Percentiles rank a stretch among this genome's conserved stretches.
Evolutionary conservation across 2,329 filamentous ascomycete species (phyloP).

Genomic region (Trichoderma afroharzianum): DNA sequence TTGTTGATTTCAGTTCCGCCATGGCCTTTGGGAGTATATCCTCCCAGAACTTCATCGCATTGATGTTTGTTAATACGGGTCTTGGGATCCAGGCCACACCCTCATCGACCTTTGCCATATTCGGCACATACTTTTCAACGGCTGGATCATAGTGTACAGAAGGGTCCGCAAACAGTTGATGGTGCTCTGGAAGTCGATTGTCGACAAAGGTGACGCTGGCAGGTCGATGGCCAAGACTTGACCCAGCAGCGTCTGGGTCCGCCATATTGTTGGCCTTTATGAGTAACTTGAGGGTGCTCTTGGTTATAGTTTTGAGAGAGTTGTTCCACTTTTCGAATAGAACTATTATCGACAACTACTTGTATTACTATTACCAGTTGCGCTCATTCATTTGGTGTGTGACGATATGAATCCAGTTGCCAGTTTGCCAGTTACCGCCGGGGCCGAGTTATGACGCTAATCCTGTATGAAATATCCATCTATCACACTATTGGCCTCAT

Average conservation of each 20-base stretch:
- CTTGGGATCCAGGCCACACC: neutral
- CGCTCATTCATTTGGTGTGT: neutral
- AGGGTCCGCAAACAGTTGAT: neutral
- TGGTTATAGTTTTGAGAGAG: neutral
- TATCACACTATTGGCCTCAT: neutral
- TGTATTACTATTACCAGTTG: neutral
- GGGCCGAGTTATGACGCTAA: neutral
- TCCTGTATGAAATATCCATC: neutral
- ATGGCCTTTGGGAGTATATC: neutral
- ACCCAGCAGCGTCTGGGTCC: neutral
- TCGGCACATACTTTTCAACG: neutral
- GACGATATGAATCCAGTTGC: neutral
- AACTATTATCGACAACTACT: neutral
- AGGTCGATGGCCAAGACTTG: neutral
- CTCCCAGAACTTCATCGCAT: neutral
- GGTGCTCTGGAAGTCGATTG: neutral
- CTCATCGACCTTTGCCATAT: neutral
- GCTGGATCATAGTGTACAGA: neutral
- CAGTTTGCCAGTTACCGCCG: too few species aligned
- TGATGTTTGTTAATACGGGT: neutral
- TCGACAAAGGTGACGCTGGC: neutral
- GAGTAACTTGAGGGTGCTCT: neutral
- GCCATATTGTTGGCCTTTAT: neutral
- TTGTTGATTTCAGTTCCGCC: neutral
- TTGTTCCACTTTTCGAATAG: neutral